Percentiles rank a stretch among this genome's conserved stretches.
These are phyloP conservation scores for Mycena galopus DNA, from an alignment of 768 basidiomycete genomes.

Conservation along the genomic window DNA sequence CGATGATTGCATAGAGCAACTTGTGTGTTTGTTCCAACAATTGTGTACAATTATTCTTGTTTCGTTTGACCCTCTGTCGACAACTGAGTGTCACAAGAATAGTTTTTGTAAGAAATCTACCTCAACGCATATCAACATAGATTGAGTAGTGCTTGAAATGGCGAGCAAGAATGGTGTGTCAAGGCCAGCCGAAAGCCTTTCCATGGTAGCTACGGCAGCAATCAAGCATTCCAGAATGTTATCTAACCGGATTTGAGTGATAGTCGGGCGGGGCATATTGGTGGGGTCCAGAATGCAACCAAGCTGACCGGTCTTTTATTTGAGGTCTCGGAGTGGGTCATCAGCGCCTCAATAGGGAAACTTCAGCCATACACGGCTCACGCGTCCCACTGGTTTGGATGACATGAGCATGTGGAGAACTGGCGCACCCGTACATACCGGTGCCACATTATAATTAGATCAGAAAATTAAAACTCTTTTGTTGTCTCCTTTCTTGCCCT, in stretches of 20 bases:
- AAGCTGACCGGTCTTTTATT: not conserved
- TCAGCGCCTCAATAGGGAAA: not conserved
- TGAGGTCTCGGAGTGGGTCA: not conserved
- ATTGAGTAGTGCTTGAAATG: slow-evolving; percentile 1
- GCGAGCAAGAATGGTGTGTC: not conserved
- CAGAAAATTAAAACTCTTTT: not conserved
- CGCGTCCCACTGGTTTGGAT: not conserved
- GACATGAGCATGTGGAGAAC: not conserved
- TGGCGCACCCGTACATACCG: not conserved
- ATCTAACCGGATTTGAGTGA: not conserved
- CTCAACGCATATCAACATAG: not conserved
- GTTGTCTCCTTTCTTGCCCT: not conserved
- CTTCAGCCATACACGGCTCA: not conserved
- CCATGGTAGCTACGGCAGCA: not conserved
- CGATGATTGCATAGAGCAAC: too few species aligned
- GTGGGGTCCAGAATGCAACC: not conserved
- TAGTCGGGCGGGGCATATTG: not conserved
- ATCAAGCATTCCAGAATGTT: not conserved
- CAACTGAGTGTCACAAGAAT: not conserved
- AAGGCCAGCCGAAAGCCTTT: not conserved
- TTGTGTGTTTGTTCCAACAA: not conserved
- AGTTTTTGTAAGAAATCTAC: not conserved
- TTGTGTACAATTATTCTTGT: not conserved
- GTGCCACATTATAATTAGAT: not conserved
- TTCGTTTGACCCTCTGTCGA: not conserved